A percentile compares a stretch with the other conserved stretches of the same genome.
Conservation (phyloP, 2,329 filamentous ascomycete species). For the Aspergillus quadricinctus region DNA sequence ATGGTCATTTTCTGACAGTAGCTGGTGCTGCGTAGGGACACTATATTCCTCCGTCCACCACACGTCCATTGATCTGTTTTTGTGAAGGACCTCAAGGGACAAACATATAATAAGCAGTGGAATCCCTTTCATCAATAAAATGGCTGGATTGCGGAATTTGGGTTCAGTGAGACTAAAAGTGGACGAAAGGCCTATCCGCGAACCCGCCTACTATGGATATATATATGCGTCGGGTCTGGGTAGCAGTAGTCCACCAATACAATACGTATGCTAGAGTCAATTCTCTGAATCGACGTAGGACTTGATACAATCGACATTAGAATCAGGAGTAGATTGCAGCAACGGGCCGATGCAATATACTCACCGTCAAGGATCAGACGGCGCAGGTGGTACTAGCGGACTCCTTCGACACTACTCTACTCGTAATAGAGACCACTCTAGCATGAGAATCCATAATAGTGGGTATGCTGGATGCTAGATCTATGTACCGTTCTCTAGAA, state of each 20-base stretch:
- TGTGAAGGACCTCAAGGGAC: background rate
- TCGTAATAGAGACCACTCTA: background rate
- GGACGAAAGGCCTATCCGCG: background rate
- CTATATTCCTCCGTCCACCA: background rate
- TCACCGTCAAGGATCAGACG: background rate
- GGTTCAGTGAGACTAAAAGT: background rate
- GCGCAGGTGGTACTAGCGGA: background rate
- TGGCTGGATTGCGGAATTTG: background rate
- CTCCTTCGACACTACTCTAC: background rate
- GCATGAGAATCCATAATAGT: background rate
- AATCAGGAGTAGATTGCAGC: background rate
- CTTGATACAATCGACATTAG: background rate
- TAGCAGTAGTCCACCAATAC: background rate
- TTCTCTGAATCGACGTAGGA: background rate
- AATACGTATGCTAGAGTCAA: too few relatives aligned
- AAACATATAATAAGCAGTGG: background rate
- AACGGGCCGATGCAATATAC: background rate
- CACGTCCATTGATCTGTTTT: background rate
- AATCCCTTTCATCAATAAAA: background rate
- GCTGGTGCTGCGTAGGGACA: too few relatives aligned
- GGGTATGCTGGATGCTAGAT: background rate
- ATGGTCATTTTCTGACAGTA: background rate
- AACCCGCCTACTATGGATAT: background rate
- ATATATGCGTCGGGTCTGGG: background rate
- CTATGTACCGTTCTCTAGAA: background rate